A percentile compares a stretch with the other conserved stretches of the same genome.
phyloP scores from a whole-genome alignment of 768 basidiomycete species.

The Serendipita sp. region DNA sequence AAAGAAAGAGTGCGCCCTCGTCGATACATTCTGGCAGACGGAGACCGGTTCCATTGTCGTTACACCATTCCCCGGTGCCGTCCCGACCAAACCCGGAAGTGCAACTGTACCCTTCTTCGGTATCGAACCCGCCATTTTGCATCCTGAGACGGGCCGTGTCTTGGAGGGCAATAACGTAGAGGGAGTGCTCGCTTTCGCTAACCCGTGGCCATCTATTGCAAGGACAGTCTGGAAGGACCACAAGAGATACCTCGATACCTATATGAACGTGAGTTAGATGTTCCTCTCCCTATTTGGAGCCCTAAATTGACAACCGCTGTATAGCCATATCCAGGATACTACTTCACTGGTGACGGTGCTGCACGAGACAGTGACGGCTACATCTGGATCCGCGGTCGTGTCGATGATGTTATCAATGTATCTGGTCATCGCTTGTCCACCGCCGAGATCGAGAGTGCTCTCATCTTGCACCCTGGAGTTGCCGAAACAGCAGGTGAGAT shows the following conservation, averaged over 20 bases:
- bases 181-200: conserved; percentile 73
- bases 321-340: conserved; percentile 71
- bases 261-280: conserved; percentile 34
- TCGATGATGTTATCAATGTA: conserved; percentile 97
- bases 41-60: conserved; percentile 94
- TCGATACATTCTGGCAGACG: conserved; percentile 95
- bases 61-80: conserved; percentile 89
- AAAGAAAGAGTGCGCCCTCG: conserved; percentile 71
- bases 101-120: conserved; percentile 99
- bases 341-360: conserved; percentile 97
- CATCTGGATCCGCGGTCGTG: conserved; percentile 96
- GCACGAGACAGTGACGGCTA: conserved; percentile 89
- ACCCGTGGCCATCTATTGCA: conserved; percentile 92
- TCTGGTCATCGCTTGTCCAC: conserved; percentile 94
- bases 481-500: conserved; percentile 72
- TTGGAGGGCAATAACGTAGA: conserved; percentile 71
- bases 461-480: conserved; percentile 87
- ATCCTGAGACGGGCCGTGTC: conserved; percentile 60
- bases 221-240: conserved; percentile 87
- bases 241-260: conserved; percentile 63
- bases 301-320: conserved; percentile 15
- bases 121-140: conserved; percentile 74
- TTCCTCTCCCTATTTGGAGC: neutral
- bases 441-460: conserved; percentile 92
- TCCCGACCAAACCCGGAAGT: conserved; percentile 88